phyloP scores from a whole-genome alignment of 83 land plant genomes.

The Thuja plicata region DNA sequence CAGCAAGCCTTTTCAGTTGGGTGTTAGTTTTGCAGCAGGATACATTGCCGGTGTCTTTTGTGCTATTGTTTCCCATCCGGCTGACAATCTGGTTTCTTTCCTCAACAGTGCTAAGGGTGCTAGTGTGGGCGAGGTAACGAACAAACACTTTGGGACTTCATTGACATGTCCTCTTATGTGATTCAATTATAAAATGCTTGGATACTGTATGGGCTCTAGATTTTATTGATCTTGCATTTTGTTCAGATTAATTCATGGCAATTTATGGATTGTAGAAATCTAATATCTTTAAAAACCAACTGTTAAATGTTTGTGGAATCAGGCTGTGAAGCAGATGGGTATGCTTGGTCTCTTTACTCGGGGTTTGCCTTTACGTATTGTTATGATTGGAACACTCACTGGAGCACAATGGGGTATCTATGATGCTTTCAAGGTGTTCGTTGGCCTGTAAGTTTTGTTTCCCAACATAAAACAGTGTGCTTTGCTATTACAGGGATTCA shows the following conservation, averaged over 20 bases:
- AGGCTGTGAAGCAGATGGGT: constrained; percentile 63
- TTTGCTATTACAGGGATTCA: background rate
- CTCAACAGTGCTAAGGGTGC: constrained; percentile 58
- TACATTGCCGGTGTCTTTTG: constrained; percentile 63
- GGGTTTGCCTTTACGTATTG: constrained; percentile 65
- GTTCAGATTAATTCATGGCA: background rate
- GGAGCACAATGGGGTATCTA: constrained; percentile 72
- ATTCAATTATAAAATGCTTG: background rate
- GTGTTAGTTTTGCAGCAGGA: constrained; percentile 61
- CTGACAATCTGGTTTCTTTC: constrained; percentile 57
- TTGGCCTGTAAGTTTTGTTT: constrained; percentile 61
- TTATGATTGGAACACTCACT: constrained; percentile 71
- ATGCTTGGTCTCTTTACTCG: constrained; percentile 52
- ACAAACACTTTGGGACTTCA: background rate
- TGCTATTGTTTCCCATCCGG: constrained; percentile 63
- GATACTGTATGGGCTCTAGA: background rate
- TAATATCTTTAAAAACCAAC: background rate
- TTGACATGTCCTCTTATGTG: background rate
- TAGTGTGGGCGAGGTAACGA: constrained; percentile 41
- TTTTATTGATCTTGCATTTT: background rate
- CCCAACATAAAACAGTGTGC: background rate
- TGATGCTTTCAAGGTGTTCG: constrained; percentile 76
- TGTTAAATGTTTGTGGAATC: background rate
- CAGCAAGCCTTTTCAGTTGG: constrained; percentile 43
- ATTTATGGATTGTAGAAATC: background rate